phyloP scores from a whole-genome alignment of 352 stramenopile genomes.

The Globisporangium heterothallicum region DNA sequence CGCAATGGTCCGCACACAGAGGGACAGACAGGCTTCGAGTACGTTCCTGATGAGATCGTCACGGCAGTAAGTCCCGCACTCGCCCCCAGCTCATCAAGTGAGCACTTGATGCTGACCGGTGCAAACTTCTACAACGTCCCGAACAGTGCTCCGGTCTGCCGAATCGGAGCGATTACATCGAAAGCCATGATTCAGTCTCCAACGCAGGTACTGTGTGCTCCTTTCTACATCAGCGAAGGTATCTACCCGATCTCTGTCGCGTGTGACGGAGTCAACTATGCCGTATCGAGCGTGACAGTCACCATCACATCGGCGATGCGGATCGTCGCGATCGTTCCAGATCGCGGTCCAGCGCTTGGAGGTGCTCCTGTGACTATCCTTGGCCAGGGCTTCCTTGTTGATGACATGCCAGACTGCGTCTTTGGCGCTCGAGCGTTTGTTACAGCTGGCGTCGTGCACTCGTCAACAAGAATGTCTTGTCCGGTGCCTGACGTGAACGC shows the following conservation, averaged over 20 bases:
- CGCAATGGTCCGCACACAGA: neutral
- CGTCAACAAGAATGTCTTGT: slow-evolving; percentile 5
- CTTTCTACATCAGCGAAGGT: slow-evolving; percentile 9
- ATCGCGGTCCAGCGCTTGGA: slow-evolving; percentile 14
- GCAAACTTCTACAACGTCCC: slow-evolving; percentile 20
- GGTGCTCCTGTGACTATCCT: slow-evolving; percentile 19
- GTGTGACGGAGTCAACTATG: slow-evolving; percentile 34
- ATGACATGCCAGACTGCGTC: slow-evolving; percentile 12
- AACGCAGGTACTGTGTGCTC: slow-evolving; percentile 16
- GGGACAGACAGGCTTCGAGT: slow-evolving; percentile 7
- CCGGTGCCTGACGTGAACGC: slow-evolving; percentile 16
- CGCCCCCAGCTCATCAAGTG: slow-evolving; percentile 4
- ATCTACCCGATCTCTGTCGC: slow-evolving; percentile 26
- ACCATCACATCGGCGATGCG: slow-evolving; percentile 13
- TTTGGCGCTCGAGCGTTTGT: slow-evolving; percentile 14
- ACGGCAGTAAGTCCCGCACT: slow-evolving; percentile 15
- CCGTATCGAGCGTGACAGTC: slow-evolving; percentile 13
- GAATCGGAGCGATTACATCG: slow-evolving; percentile 15
- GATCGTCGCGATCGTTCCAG: slow-evolving; percentile 20
- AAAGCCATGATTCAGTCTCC: slow-evolving; percentile 20
- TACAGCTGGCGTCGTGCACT: slow-evolving; percentile 9
- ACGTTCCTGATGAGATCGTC: slow-evolving; percentile 25
- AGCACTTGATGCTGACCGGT: slow-evolving; percentile 17
- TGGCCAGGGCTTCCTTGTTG: slow-evolving; percentile 16
- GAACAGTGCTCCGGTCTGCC: slow-evolving; percentile 22